Base-by-base conservation (phyloP, 73 alveolate species). In the Paramecium caudatum region DNA sequence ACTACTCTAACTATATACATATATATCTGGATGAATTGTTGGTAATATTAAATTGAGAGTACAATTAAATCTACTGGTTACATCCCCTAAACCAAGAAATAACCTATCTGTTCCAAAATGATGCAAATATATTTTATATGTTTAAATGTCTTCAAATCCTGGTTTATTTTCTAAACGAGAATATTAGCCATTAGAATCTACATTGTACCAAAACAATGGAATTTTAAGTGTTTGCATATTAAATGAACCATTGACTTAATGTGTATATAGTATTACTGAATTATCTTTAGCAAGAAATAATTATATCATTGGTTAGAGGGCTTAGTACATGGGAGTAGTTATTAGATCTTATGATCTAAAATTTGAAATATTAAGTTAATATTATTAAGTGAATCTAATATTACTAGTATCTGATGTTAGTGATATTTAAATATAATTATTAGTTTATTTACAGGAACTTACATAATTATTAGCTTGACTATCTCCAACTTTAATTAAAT, bases 381-480 rank as follows among this genome's bases (percentile, higher is more conserved):
- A 68, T 32, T 37, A 16, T n/a, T 68, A 15, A 68, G 55, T 68
- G 37, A 68, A 68, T 16, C 84, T 25, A 15, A 7, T 37, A 33
- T 68, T 68, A 13, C 84, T 49, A 27, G 50, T 37, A 68, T 68
- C 84, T 34, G 84, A 32, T 10, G 37, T 68, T 9, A 68, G 8
- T 13, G 25, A 15, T 49, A 68, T 68, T 25, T 68, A 34, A 2
- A 68, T 33, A n/a, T 68, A 68, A 34, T 68, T 68, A 12, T 34
- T 32, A 68, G 10, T 68, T 16, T 25, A 68, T 0, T 34, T 68
- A 12, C 50, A 68, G 0, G 47, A 33, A 68, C 47, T 68, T 5
- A 68, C 21, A 68, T 68, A 68, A 68, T 34, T 68, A 68, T 37
- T 34, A n/a, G 19, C 17, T 68, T 68, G 50, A 2, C 13, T 4